A percentile compares a stretch with the other conserved stretches of the same genome.
phyloP scores from a whole-genome alignment of 768 basidiomycete species.

The Lactifluus echinatus region DNA sequence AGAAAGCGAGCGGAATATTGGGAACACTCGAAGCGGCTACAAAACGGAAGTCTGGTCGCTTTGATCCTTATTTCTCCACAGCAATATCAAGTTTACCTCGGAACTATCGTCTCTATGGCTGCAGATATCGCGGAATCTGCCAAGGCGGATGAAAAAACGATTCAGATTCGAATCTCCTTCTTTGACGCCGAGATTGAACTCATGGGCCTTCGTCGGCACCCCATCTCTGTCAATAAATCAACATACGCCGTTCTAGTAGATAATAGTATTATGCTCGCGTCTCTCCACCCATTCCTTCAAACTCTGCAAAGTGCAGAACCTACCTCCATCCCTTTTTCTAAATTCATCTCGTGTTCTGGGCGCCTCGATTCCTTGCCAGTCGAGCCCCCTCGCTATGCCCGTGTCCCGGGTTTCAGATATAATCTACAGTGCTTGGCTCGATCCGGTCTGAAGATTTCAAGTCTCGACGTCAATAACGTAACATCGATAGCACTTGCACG shows the following conservation, averaged over 20 bases:
- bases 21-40: slow-evolving; percentile 54
- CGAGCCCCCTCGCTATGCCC: slow-evolving; percentile 3
- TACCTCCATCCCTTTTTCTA: slow-evolving; percentile 12
- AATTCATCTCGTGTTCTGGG: not conserved
- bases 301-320: slow-evolving; percentile 16
- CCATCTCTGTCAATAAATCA: slow-evolving; percentile 22
- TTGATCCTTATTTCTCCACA: slow-evolving; percentile 34
- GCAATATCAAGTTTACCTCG: slow-evolving; percentile 39
- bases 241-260: slow-evolving; percentile 17
- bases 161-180: slow-evolving; percentile 48
- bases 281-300: slow-evolving; percentile 16
- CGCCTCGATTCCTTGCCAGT: not conserved
- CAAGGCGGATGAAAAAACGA: slow-evolving; percentile 25
- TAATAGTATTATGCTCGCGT: slow-evolving; percentile 17
- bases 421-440: slow-evolving; percentile 41
- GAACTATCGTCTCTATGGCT: slow-evolving; percentile 37
- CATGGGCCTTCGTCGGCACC: slow-evolving; percentile 32
- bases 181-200: slow-evolving; percentile 54
- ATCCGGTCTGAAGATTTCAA: slow-evolving; percentile 29
- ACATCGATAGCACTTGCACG: slow-evolving; percentile 42
- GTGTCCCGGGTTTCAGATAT: slow-evolving; percentile 45
- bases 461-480: slow-evolving; percentile 34
- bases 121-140: slow-evolving; percentile 41
- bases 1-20: slow-evolving; percentile 44
- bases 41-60: slow-evolving; percentile 55